Evolutionary conservation across 2,329 filamentous ascomycete species (phyloP), one percentile per base, ranked within the genome.

Genomic region (Ceratocystis ficicola): DNA sequence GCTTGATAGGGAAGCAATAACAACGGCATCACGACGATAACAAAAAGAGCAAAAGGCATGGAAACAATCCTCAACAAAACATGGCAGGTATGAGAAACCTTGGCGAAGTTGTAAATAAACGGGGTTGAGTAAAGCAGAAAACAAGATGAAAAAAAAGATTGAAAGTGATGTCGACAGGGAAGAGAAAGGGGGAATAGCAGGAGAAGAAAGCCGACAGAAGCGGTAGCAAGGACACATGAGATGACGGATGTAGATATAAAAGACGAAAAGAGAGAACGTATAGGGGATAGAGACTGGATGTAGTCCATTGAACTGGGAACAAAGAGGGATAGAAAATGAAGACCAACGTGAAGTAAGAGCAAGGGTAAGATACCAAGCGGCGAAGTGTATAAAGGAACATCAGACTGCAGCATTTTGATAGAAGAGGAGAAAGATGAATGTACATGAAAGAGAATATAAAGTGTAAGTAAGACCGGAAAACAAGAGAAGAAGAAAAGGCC

Each of bases 391-490:
- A 61, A 61, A 44, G 25, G 32, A 15, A 61, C 15, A 61, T 41
- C 59, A 61, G 32, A 32, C 59, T 61, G 59, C 44, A 61, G 36
- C 44, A 41, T 61, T 41, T 61, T 41, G 36, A 41, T 15, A 64
- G 25, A 48, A 55, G 15, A 22, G 59, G 52, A 64, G 30, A 44
- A 46, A 57, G 5, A 5, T 20, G 44, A 28, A 59, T 50, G 63
- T 59, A 48, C 60, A 62, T 48, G 55, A 32, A 60, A 57, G 15
- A 55, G 17, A 46, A 44, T 3, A 22, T 20, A 57, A 36, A 28
- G 41, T 28, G 3, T 15, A 59, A 44, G 32, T 41, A n/a, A 44
- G 48, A 57, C 10, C 30, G 44, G 44, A 57, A 57, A 36, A 28
- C n/a, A 32, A 32, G 46, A n/a, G 30, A 48, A 32, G 62, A 52